These are phyloP conservation scores for Penicillium aurantiogriseum DNA, from an alignment of 2,329 filamentous ascomycete genomes.

Conservation along the genomic window DNA sequence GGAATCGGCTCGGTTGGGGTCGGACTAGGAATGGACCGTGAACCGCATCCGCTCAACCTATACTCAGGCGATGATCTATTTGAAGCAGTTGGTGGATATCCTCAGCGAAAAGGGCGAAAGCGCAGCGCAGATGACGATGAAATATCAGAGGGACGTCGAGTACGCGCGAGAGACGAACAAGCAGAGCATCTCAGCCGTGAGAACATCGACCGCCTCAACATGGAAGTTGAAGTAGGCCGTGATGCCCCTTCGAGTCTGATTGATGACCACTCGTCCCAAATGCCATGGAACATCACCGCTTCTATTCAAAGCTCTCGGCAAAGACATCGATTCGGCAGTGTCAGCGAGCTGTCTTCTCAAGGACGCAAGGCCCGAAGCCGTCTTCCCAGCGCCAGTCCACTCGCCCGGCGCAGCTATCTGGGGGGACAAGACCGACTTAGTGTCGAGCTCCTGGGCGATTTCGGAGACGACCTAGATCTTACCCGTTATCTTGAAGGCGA, in stretches of 20 bases:
- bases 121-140: conserved; percentile 27
- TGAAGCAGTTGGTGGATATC: conserved; percentile 45
- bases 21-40: conserved; percentile 43
- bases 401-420: conserved; percentile 52
- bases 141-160: conserved; percentile 29
- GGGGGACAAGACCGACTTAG: conserved; percentile 28
- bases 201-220: conserved; percentile 9
- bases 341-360: conserved; percentile 35
- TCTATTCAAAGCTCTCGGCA: conserved; percentile 55
- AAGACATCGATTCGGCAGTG: conserved; percentile 39
- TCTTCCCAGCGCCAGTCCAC: conserved; percentile 60
- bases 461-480: conserved; percentile 31
- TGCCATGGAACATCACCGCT: conserved; percentile 67
- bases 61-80: conserved; percentile 60
- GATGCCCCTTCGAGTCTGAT: conserved; percentile 64
- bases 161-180: conserved; percentile 39
- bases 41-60: conserved; percentile 53
- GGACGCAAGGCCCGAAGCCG: conserved; percentile 42
- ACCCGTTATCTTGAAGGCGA: conserved; percentile 36
- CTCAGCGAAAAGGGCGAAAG: conserved; percentile 26
- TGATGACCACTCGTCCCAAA: conserved; percentile 64
- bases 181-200: conserved; percentile 36
- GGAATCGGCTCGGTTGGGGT: conserved; percentile 57
- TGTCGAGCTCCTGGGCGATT: conserved; percentile 22
- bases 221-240: conserved; percentile 67